These are phyloP conservation scores for Corymbia maculata DNA, from an alignment of 345 rosid genomes.

Conservation along the genomic window DNA sequence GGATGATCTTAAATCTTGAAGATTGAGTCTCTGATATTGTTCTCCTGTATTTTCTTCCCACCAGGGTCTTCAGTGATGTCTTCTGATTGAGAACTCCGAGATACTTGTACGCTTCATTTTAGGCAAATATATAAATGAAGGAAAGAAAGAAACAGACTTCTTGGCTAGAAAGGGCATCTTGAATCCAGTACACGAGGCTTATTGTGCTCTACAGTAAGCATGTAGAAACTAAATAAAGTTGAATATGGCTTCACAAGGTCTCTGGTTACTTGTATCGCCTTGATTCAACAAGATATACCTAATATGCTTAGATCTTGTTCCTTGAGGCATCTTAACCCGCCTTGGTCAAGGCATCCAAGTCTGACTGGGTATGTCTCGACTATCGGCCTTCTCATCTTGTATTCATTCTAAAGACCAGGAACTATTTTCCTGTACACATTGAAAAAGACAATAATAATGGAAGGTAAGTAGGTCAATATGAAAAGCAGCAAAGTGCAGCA, in stretches of 20 bases:
- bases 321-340: too few species aligned
- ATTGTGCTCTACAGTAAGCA: background rate
- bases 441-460: too few species aligned
- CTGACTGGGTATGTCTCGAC: too few species aligned
- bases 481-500: too few species aligned
- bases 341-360: too few species aligned
- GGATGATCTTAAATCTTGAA: background rate
- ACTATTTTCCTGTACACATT: too few species aligned
- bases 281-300: too few species aligned
- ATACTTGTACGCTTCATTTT: background rate
- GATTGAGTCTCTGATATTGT: background rate
- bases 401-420: too few species aligned
- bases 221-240: background rate
- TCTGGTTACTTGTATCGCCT: too few species aligned
- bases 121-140: background rate
- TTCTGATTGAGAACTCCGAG: background rate
- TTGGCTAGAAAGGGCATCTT: background rate
- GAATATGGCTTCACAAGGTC: background rate
- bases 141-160: background rate
- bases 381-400: too few species aligned
- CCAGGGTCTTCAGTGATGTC: background rate
- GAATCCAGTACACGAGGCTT: background rate
- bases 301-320: too few species aligned
- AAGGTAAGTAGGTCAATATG: too few species aligned
- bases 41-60: background rate